Base-by-base conservation (phyloP, 768 basidiomycete genomes). In the Tubosaeta sp. region DNA sequence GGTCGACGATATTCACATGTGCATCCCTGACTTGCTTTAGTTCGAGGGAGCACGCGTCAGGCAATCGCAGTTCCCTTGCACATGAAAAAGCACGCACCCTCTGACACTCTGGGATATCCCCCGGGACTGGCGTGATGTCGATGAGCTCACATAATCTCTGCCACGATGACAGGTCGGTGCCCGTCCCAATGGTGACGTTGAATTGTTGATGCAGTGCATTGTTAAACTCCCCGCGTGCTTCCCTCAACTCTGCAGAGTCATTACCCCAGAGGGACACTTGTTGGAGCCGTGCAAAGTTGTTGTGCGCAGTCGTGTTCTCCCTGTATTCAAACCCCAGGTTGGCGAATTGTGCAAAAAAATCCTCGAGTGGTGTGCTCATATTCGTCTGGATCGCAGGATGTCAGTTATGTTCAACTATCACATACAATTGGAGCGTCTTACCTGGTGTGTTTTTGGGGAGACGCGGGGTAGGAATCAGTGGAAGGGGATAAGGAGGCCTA, bases 1-100 rank as follows among this genome's bases (percentile, higher is more conserved):
- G 63, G 41, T 74, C 68, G 16, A 70, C 57, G 6, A 73, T 59
- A 38, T 74, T 73, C 25, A 73, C 69, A 31, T 71, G 59, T 6
- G 65, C 58, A 14, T 57, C 59, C 51, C 57, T 51, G 6, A 72
- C 60, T n/a, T 41, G 44, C 44, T 32, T 26, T 22, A 39, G 19
- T 19, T 39, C 19, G 38, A 17, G 12, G 35, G 16, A 37, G 35
- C 35, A 22, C 22, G 6, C 5, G 25, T 48, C 32, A 41, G 38
- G 5, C 22, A 16, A 11, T n/a, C 19, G 25, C 31, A 29, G 4
- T 17, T n/a, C 37, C 17, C 14, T 6, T 7, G 12, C 4, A 29
- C 26, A 17, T 13, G 5, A 37, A 27, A 16, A 35, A 16, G 10
- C 13, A 52, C 61, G 49, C 27, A 67, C 66, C 6, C 6, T 12